A percentile compares a stretch with the other conserved stretches of the same genome.
Evolutionary conservation across 2,329 filamentous ascomycete genomes (phyloP).

Genomic region (Metarhizium humberi): DNA sequence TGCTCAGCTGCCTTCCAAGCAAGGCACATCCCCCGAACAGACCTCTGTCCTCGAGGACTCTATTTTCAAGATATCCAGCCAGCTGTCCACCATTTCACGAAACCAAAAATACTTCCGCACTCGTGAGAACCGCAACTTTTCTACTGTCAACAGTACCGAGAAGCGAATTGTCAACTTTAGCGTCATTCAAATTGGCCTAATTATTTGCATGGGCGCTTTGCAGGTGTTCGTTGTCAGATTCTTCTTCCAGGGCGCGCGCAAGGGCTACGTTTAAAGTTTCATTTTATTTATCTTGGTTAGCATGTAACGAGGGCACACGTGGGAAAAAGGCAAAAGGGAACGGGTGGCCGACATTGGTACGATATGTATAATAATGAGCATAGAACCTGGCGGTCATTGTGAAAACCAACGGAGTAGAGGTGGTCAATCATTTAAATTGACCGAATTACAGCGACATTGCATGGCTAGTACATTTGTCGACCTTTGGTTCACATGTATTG

Average conservation of each 20-base stretch:
- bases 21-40: constrained; percentile 81
- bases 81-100: constrained; percentile 85
- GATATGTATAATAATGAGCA: constrained; percentile 14
- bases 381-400: constrained; percentile 6
- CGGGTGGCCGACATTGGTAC: constrained; percentile 16
- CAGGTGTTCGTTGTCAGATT: constrained; percentile 97
- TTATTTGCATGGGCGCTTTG: constrained; percentile 88
- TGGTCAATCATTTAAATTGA: neutral
- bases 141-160: constrained; percentile 94
- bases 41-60: constrained; percentile 84
- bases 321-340: constrained; percentile 10
- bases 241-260: constrained; percentile 85
- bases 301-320: constrained; percentile 22
- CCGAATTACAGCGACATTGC: neutral
- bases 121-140: constrained; percentile 97
- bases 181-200: constrained; percentile 82
- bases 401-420: neutral
- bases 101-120: constrained; percentile 99
- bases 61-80: constrained; percentile 87
- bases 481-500: no score
- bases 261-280: constrained; percentile 54
- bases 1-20: constrained; percentile 73
- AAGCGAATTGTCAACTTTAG: constrained; percentile 95
- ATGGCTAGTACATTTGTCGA: neutral
- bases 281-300: constrained; percentile 10